phyloP scores from a whole-genome alignment of 306 rosid genomes.

The Casuarina equisetifolia region DNA sequence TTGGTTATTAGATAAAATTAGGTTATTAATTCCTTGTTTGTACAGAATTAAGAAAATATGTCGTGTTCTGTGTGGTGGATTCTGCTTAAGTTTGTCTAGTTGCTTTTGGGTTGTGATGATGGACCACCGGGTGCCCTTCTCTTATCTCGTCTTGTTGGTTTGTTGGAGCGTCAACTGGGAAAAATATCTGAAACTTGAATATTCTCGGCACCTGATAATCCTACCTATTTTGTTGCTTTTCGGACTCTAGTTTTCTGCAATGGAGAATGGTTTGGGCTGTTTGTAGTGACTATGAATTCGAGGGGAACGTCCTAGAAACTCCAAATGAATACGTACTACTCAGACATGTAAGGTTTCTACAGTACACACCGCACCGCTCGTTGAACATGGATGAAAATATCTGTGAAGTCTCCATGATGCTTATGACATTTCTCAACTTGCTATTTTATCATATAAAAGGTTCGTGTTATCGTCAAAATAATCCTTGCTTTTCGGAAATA shows the following conservation, averaged over 20 bases:
- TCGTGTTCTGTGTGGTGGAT: conserved; percentile 37
- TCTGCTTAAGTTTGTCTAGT: conserved; percentile 43
- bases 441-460: no score
- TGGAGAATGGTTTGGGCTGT: not conserved
- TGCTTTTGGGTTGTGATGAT: conserved; percentile 32
- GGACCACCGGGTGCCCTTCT: conserved; percentile 42
- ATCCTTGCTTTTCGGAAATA: no score
- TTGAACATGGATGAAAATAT: no score
- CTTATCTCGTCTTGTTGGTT: not conserved
- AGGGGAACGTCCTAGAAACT: no score
- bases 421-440: no score
- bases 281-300: not conserved
- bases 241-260: not conserved
- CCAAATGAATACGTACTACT: no score
- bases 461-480: no score
- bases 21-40: conserved; percentile 44
- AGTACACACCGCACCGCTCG: no score
- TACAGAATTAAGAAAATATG: conserved; percentile 38
- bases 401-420: no score
- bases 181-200: not conserved
- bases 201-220: not conserved
- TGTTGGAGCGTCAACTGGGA: conserved; percentile 8
- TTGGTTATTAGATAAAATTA: conserved; percentile 9
- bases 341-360: no score
- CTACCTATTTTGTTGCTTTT: not conserved